Conservation (phyloP, 2,329 filamentous ascomycete genomes). For the Venturiaceae sp. region DNA sequence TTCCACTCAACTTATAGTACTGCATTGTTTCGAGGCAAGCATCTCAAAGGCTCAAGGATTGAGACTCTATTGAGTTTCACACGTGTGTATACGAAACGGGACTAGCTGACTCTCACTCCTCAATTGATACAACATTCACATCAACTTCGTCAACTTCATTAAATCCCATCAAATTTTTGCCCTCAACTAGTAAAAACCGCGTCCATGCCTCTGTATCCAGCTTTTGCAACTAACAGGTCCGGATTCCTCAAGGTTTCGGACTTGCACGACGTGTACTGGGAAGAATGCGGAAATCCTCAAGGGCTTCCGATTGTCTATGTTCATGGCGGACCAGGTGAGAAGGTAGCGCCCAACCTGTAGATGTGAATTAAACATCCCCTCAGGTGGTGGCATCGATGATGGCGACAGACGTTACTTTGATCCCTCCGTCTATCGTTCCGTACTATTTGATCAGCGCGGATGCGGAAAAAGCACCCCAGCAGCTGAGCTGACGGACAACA, state of each 20-base stretch:
- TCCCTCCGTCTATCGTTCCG: slow-evolving; percentile 32
- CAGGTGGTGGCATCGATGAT: neutral
- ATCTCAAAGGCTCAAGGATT: too few species aligned
- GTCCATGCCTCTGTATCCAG: neutral
- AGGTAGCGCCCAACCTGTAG: slow-evolving; percentile 20
- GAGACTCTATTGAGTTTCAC: too few species aligned
- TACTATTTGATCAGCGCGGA: slow-evolving; percentile 39
- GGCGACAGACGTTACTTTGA: slow-evolving; percentile 32
- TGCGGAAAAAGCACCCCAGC: slow-evolving; percentile 33
- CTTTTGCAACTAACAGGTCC: neutral
- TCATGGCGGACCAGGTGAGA: slow-evolving; percentile 35
- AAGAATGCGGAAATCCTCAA: neutral
- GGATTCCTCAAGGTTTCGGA: neutral
- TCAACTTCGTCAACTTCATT: too few species aligned
- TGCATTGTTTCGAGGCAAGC: too few species aligned
- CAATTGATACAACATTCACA: too few species aligned
- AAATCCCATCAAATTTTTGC: too few species aligned
- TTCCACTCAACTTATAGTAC: too few species aligned
- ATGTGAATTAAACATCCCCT: too few species aligned
- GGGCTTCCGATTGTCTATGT: slow-evolving; percentile 25
- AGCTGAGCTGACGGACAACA: slow-evolving; percentile 33
- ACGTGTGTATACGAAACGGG: too few species aligned
- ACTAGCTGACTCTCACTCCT: too few species aligned
- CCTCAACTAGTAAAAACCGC: too few species aligned
- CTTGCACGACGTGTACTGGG: neutral